Evolutionary conservation across 192 early-diverging fungal species (phyloP).

Genomic region (Powellomyces hirtus): DNA sequence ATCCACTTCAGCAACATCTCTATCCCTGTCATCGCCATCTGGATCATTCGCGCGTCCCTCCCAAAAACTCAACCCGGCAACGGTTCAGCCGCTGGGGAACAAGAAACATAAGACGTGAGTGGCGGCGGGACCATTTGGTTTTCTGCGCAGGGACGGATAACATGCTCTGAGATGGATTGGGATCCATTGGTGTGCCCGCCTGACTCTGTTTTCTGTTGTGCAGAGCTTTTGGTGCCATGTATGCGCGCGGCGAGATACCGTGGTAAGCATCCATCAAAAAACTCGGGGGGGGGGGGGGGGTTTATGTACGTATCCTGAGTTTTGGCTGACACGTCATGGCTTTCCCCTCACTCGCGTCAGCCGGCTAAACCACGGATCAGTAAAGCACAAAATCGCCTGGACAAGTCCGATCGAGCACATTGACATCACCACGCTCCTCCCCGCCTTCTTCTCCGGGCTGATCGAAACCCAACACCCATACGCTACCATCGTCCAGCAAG

Average conservation of each 20-base stretch:
- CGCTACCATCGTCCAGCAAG: conserved; percentile 24
- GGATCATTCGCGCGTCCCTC: background rate
- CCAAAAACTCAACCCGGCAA: conserved; percentile 13
- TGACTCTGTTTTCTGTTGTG: background rate
- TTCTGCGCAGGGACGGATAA: too few relatives aligned
- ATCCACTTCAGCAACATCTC: too few relatives aligned
- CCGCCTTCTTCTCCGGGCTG: conserved; percentile 33
- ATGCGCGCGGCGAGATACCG: conserved; percentile 37
- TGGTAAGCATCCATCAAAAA: conserved; percentile 17
- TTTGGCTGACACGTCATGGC: background rate
- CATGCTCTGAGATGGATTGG: too few relatives aligned
- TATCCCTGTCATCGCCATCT: too few relatives aligned
- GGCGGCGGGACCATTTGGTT: background rate
- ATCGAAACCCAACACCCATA: conserved; percentile 39
- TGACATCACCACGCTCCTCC: conserved; percentile 6
- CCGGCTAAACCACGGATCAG: conserved; percentile 40
- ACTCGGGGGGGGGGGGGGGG: too few relatives aligned
- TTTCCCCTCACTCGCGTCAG: conserved; percentile 3
- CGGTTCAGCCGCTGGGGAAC: conserved; percentile 28
- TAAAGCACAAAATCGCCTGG: conserved; percentile 31
- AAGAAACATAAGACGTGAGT: conserved; percentile 30
- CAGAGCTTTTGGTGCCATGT: conserved; percentile 34
- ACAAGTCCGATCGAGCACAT: background rate
- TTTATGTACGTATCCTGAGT: background rate
- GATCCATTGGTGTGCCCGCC: background rate